These are phyloP conservation scores for Acer yangbiense DNA, from an alignment of 345 rosid species.

Conservation along the genomic window DNA sequence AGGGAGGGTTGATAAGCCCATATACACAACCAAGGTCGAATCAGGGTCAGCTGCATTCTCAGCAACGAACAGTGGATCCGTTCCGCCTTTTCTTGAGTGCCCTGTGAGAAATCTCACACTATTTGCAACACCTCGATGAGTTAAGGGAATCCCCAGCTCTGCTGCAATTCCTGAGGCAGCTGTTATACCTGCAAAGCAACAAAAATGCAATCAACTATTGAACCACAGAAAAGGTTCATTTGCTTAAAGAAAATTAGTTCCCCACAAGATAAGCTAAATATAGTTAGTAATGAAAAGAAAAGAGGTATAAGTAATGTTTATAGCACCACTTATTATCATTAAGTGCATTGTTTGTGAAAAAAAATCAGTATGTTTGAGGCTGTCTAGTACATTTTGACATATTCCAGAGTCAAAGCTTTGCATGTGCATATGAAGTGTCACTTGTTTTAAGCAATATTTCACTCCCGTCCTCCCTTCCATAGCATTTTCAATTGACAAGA, in stretches of 20 bases:
- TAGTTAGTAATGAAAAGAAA: background rate
- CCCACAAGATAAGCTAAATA: background rate
- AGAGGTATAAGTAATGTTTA: background rate
- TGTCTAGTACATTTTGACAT: background rate
- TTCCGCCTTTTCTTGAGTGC: slow-evolving; percentile 89
- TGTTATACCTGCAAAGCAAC: slow-evolving; percentile 70
- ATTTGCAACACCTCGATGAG: slow-evolving; percentile 87
- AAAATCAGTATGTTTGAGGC: background rate
- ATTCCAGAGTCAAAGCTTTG: background rate
- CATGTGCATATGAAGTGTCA: background rate
- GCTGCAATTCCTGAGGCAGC: slow-evolving; percentile 98
- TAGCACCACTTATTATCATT: background rate
- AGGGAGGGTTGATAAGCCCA: slow-evolving; percentile 96
- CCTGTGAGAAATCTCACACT: slow-evolving; percentile 94
- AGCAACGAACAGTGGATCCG: slow-evolving; percentile 79
- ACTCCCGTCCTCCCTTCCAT: too few relatives aligned
- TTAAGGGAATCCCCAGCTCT: slow-evolving; percentile 90
- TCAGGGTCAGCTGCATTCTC: slow-evolving; percentile 90
- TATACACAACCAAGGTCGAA: slow-evolving; percentile 90
- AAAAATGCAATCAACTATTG: slow-evolving; percentile 9
- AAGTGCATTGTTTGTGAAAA: background rate
- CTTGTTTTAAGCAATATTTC: too few relatives aligned
- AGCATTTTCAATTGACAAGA: too few relatives aligned
- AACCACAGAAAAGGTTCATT: background rate
- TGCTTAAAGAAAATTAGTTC: background rate